phyloP scores from a whole-genome alignment of 768 basidiomycete genomes.

The Russula emetica region DNA sequence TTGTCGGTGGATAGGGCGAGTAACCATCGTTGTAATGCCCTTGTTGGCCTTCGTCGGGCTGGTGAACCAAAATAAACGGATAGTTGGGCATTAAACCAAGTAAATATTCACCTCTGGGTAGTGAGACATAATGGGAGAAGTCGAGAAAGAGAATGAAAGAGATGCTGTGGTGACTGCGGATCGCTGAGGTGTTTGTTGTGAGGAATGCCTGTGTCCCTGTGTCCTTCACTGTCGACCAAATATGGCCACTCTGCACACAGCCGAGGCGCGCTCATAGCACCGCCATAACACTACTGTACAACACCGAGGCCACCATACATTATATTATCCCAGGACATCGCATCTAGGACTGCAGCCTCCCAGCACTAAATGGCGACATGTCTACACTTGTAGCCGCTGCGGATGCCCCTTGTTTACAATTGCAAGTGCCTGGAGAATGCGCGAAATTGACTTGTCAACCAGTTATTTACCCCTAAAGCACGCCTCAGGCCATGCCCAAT shows the following conservation, averaged over 20 bases:
- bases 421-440: not conserved
- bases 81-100: not conserved
- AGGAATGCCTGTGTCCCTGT: too few relatives aligned
- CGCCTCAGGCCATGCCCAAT: too few relatives aligned
- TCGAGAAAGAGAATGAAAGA: not conserved
- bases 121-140: conserved; percentile 36
- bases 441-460: too few relatives aligned
- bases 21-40: conserved; percentile 67
- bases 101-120: conserved; percentile 39
- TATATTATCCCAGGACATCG: not conserved
- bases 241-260: not conserved
- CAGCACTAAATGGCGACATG: not conserved
- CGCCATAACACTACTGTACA: not conserved
- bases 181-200: too few relatives aligned
- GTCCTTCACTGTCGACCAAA: not conserved
- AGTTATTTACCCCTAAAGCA: too few relatives aligned
- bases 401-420: not conserved
- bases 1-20: conserved; percentile 43
- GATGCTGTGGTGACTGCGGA: conserved; percentile 4
- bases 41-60: conserved; percentile 64
- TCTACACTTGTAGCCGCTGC: not conserved
- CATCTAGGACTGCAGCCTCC: not conserved
- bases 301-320: too few relatives aligned
- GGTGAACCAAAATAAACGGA: not conserved
- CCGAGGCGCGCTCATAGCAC: not conserved